These are phyloP conservation scores for Ophiostoma australiae DNA, from an alignment of 2,329 filamentous ascomycete species.

Conservation along the genomic window DNA sequence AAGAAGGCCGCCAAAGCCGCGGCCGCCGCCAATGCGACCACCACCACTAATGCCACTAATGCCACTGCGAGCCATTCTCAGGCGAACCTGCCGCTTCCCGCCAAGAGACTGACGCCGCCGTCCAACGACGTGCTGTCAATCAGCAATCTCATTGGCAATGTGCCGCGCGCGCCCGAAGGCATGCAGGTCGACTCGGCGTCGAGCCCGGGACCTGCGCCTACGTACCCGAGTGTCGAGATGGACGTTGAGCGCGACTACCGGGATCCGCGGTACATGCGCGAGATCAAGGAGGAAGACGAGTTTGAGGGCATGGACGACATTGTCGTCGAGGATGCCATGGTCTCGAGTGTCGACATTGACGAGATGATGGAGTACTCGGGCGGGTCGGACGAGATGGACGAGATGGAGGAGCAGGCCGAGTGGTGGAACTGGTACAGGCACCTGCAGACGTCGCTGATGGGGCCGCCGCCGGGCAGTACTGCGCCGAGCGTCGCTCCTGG, in stretches of 20 bases:
- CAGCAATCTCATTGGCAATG: constrained; percentile 22
- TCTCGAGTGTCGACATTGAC: neutral
- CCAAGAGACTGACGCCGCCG: neutral
- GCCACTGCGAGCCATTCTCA: neutral
- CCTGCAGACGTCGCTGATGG: constrained; percentile 20
- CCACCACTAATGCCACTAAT: neutral
- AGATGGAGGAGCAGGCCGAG: constrained; percentile 20
- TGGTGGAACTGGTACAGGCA: constrained; percentile 28
- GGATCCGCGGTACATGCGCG: constrained; percentile 5
- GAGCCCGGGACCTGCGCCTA: neutral
- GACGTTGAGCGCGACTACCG: constrained; percentile 20
- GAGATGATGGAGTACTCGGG: constrained; percentile 19
- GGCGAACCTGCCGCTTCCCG: neutral
- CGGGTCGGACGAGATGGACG: constrained; percentile 14
- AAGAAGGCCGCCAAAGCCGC: neutral
- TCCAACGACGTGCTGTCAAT: constrained; percentile 21
- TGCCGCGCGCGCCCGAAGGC: constrained; percentile 12
- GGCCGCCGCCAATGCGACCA: neutral
- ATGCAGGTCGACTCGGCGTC: constrained; percentile 10
- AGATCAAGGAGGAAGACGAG: neutral
- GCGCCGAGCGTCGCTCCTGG: constrained; percentile 4
- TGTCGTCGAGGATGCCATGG: constrained; percentile 8
- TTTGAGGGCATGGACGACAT: constrained; percentile 11
- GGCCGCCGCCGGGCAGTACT: constrained; percentile 13
- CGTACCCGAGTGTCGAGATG: constrained; percentile 18